Base-by-base conservation (phyloP, 2,329 filamentous ascomycete genomes). In the Setomelanomma holmii region DNA sequence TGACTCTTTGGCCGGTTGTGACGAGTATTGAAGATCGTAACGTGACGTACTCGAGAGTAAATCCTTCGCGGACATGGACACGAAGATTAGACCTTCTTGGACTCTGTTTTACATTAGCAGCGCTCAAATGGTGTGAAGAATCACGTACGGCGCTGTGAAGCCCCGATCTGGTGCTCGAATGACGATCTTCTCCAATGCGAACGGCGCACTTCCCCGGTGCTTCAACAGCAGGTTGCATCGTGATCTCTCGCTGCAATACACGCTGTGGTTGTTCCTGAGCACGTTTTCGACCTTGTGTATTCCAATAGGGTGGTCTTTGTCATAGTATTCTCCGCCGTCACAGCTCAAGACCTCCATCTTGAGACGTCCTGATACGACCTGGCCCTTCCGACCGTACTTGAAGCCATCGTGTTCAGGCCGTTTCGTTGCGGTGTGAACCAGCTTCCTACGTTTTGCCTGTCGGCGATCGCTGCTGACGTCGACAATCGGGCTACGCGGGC, bases 181-280 rank as follows among this genome's bases (percentile, higher is more conserved):
- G 58, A 96, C 82, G 43, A 98, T 78, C 76, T 93, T 93, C 63
- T 91, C 89, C 49, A 98, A 76, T 48, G 85, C 90, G 67, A 98
- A 98, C 0, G 89, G 85, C 1, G 89, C 89, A 33, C 86, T 86
- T 39, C 90, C 91, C 60, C 89, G 86, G 71, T 98, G 93, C 52
- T 86, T 85, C 50, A 98, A 76, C 11, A 98, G 81, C 63, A 98
- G 86, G 68, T 96, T 96, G 78, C 92, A 97, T 51, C 87, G 85
- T 55, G 89, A 89, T n/a, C 86, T 87, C 71, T 93, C 90, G 33
- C 92, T 96, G 75, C 92, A 96, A 71, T 97, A 98, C 2, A 96
- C 91, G 10, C 89, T 90, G 51, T 82, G 81, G 74, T 98, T 91
- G 71, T 93, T 87, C 61, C 85, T 86, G 56, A 98, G 80, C 22